Base-by-base conservation (phyloP, 805 yeast genomes). In the Candida ortonii region DNA sequence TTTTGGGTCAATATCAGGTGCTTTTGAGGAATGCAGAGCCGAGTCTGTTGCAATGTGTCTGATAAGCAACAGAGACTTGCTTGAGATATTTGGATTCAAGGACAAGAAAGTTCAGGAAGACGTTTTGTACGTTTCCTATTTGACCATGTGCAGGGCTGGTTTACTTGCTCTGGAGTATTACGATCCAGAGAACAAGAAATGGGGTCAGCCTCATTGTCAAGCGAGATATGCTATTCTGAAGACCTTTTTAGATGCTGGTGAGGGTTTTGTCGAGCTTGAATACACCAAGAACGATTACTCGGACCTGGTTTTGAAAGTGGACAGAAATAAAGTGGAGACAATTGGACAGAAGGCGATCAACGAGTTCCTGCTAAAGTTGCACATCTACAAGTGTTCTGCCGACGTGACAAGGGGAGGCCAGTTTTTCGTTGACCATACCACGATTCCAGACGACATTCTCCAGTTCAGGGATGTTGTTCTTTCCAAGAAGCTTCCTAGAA, bases 151-250 rank as follows among this genome's bases (percentile, higher is more conserved):
- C 16, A 72, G 95, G 49, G 95, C 95, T 5, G 96, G 96, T 39
- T 65, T 87, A 31, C 53, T 83, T 22, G 90, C 84, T 6, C 69
- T 87, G 53, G 95, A 87, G 59, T 84, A 72, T 57, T 87, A 94
- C 87, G 95, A 87, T 59, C 95, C 95, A 24, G 61, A 62, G 28
- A 71, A 85, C 18, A 65, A 68, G 39, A 86, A 85, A 62, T 87
- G 96, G 95, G 96, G 96, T 19, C 96, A 87, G 64, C 80, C 96
- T 10, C 96, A 87, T 58, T 85, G 86, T 87, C 95, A 86, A 64
- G 96, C 95, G 3, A 71, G 96, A 59, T 87, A 73, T 62, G 85
- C 93, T 20, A 86, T 87, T 47, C 70, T 84, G 71, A 84, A 84
- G 64, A 72, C 80, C 10, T 78, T 84, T 55, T 62, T 83, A 50